A percentile compares a stretch with the other conserved stretches of the same genome.
Conservation (phyloP, 1,284 basidiomycete genomes). For the Gymnopus androsaceus region DNA sequence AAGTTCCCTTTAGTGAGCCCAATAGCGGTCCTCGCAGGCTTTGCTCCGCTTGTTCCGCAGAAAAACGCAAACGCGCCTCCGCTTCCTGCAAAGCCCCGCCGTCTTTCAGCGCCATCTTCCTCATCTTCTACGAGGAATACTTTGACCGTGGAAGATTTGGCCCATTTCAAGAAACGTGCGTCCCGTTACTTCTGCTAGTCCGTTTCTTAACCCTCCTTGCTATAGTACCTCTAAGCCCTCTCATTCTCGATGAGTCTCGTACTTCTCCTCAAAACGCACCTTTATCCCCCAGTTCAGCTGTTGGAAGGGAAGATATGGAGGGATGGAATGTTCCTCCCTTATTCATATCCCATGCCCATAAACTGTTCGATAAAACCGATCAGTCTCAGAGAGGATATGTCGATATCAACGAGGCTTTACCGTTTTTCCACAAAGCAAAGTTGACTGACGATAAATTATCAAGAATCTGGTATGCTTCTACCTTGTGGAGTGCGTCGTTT, state of each 20-base stretch:
- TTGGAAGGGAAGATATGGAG: slow-evolving; percentile 2
- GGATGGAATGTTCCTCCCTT: slow-evolving; percentile 8
- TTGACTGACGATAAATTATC: slow-evolving; percentile 43
- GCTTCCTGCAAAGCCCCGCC: slow-evolving; percentile 3
- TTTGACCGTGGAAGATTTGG: slow-evolving; percentile 9
- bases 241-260: not conserved
- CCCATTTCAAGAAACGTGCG: slow-evolving; percentile 8
- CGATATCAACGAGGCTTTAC: slow-evolving; percentile 63
- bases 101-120: slow-evolving; percentile 15
- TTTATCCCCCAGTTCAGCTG: not conserved
- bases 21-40: slow-evolving; percentile 51
- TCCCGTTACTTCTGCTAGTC: not conserved
- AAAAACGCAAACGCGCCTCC: slow-evolving; percentile 7
- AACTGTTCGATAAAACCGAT: slow-evolving; percentile 57
- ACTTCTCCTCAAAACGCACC: not conserved
- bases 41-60: slow-evolving; percentile 27
- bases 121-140: slow-evolving; percentile 14
- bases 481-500: not conserved
- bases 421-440: slow-evolving; percentile 65
- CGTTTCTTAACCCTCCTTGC: too few relatives aligned
- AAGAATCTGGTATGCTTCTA: slow-evolving; percentile 16
- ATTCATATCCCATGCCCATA: slow-evolving; percentile 6
- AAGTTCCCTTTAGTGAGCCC: slow-evolving; percentile 45
- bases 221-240: not conserved
- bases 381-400: slow-evolving; percentile 49